phyloP scores from a whole-genome alignment of 2,329 filamentous ascomycete species.

The Trichoderma atrobrunneum region DNA sequence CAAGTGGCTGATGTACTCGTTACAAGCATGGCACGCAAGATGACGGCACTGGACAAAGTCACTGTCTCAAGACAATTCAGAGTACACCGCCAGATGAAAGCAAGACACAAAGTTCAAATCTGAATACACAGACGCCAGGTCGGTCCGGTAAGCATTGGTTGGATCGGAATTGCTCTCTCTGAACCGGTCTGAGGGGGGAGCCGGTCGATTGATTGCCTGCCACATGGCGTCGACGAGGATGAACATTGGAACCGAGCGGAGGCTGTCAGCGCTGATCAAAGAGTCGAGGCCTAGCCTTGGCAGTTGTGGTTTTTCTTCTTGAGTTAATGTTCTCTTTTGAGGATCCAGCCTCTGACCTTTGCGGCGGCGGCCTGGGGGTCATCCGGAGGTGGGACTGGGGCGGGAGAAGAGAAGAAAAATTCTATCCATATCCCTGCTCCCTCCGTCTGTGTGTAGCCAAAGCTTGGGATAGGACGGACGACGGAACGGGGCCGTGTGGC shows the following conservation, averaged over 20 bases:
- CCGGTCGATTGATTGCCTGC: background rate
- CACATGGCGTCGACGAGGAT: background rate
- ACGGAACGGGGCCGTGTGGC: conserved; percentile 14
- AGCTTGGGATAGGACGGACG: background rate
- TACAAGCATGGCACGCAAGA: background rate
- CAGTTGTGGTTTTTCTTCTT: background rate
- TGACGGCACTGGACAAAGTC: background rate
- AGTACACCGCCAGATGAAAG: conserved; percentile 11
- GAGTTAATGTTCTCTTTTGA: background rate
- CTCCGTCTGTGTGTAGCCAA: background rate
- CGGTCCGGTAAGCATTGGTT: background rate
- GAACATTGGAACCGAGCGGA: background rate
- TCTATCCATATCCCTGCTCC: conserved; percentile 7
- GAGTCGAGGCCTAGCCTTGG: conserved; percentile 1
- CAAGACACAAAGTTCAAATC: conserved; percentile 1
- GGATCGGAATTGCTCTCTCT: background rate
- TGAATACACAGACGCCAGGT: conserved; percentile 5
- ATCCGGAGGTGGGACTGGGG: conserved; percentile 5
- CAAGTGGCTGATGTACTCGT: background rate
- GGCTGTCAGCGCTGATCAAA: conserved; percentile 7
- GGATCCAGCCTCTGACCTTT: background rate
- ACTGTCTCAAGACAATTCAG: background rate
- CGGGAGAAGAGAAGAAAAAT: background rate
- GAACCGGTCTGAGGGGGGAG: background rate
- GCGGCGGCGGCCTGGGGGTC: background rate